Evolutionary conservation across 345 rosid genomes (phyloP), one percentile per base, ranked within the genome.

Genomic region (Angophora floribunda): DNA sequence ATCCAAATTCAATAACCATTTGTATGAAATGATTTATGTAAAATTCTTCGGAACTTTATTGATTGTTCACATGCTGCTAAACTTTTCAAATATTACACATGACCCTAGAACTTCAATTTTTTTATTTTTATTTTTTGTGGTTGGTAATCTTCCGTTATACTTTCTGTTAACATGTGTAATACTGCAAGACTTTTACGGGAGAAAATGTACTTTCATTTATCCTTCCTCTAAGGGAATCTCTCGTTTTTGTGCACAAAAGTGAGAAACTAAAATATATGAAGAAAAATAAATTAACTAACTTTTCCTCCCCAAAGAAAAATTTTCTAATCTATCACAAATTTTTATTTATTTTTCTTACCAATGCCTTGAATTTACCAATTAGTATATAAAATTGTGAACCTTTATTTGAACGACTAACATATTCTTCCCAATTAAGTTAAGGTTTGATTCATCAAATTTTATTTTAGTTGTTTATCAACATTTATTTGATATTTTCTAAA

Each of bases 111-210:
- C 30, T 59, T 59, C 5, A 2, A 8, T 36, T 36, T 9, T 14
- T 65, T 0, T 7, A 3, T 4, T 24, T 15, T 2, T 14, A 5
- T 52, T 2, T 17, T 17, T 11, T 1, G 41, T 63, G 2, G 19
- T 14, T 65, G 16, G 10, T 50, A 65, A n/a, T 65, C 30, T 26
- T 28, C 67, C 15, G 8, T 61, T 0, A 61, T 61, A 13, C 70
- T 13, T 13, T 61, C 6, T 13, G 36, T 61, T 30, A 17, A 65
- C 41, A 15, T 65, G 78, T 30, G 44, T 30, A 30, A 30, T 30
- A 30, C 21, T 7, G 6, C 21, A 15, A 9, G 15, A 30, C 78
- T 30, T 65, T 63, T 63, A 65, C 7, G 78, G 44, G 21, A 4
- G 10, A 15, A 30, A 15, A 14, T 65, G 78, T 30, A 67, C 15